phyloP scores from a whole-genome alignment of 2,329 filamentous ascomycete species.

The Penicillium sp. region DNA sequence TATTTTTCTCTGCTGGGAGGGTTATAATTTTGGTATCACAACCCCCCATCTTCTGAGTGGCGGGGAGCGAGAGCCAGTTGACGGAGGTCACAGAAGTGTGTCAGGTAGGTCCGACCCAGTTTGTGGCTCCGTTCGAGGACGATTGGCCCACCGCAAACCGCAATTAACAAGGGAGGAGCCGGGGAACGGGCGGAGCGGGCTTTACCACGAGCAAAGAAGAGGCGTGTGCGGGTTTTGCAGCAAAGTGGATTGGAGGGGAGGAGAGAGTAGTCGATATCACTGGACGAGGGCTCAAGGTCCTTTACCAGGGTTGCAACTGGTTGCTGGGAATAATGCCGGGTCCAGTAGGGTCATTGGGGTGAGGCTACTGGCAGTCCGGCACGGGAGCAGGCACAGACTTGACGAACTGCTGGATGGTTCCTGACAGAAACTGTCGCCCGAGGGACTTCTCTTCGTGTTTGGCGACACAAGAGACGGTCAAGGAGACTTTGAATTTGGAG shows the following conservation, averaged over 20 bases:
- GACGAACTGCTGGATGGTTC: conserved; percentile 9
- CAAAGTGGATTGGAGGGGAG: conserved; percentile 3
- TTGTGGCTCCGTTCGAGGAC: conserved; percentile 23
- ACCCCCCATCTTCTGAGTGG: not conserved
- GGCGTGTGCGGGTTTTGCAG: conserved; percentile 9
- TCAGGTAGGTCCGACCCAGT: conserved; percentile 2
- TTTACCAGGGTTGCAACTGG: not conserved
- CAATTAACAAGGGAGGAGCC: conserved; percentile 32
- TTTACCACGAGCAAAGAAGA: conserved; percentile 27
- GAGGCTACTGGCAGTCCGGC: not conserved
- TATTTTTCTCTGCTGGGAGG: not conserved
- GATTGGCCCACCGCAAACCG: conserved; percentile 20
- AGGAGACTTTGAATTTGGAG: conserved; percentile 9
- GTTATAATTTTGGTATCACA: not conserved
- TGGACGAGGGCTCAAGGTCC: not conserved
- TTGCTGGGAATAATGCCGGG: not conserved
- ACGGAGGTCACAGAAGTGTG: not conserved
- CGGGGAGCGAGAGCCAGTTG: not conserved
- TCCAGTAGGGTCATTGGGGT: not conserved
- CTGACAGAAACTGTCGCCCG: conserved; percentile 19
- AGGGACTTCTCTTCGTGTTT: conserved; percentile 5
- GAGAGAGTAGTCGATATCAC: not conserved
- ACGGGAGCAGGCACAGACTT: not conserved
- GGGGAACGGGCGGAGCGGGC: conserved; percentile 37
- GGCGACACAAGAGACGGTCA: conserved; percentile 25